These are phyloP conservation scores for Mucor lusitanicus DNA, from an alignment of 371 early-diverging fungal genomes.

Conservation along the genomic window DNA sequence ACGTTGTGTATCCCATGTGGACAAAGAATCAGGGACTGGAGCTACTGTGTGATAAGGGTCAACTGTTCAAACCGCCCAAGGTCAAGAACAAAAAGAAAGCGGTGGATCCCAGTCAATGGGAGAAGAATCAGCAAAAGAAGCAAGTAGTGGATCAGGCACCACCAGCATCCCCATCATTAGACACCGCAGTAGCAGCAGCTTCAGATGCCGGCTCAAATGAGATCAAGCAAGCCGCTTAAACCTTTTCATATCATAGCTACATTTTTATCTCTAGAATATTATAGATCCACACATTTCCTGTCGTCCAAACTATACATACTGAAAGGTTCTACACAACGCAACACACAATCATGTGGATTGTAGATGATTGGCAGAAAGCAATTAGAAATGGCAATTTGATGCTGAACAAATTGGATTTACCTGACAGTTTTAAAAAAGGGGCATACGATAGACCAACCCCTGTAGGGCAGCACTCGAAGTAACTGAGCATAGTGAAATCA, in stretches of 20 bases:
- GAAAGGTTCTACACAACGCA: too few relatives aligned
- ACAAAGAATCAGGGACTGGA: conserved; percentile 17
- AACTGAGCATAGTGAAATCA: too few relatives aligned
- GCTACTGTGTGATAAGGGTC: conserved; percentile 16
- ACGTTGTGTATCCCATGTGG: conserved; percentile 34
- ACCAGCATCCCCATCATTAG: neutral
- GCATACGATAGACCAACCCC: too few relatives aligned
- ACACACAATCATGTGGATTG: too few relatives aligned
- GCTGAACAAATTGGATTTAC: too few relatives aligned
- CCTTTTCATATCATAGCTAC: neutral
- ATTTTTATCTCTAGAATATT: too few relatives aligned
- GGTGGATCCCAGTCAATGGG: conserved; percentile 1
- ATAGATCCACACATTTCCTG: neutral
- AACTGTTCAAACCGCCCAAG: conserved; percentile 9
- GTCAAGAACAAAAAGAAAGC: conserved; percentile 5
- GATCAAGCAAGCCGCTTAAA: neutral
- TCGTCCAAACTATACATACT: too few relatives aligned
- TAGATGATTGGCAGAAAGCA: too few relatives aligned
- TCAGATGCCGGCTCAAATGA: neutral
- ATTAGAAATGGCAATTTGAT: too few relatives aligned
- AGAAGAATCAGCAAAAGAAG: neutral
- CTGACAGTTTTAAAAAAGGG: too few relatives aligned
- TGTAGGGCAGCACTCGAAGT: too few relatives aligned
- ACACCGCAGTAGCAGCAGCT: neutral
- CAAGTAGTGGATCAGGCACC: neutral